phyloP scores from a whole-genome alignment of 2,329 filamentous ascomycete species.

The Tolypocladium inflatum region DNA sequence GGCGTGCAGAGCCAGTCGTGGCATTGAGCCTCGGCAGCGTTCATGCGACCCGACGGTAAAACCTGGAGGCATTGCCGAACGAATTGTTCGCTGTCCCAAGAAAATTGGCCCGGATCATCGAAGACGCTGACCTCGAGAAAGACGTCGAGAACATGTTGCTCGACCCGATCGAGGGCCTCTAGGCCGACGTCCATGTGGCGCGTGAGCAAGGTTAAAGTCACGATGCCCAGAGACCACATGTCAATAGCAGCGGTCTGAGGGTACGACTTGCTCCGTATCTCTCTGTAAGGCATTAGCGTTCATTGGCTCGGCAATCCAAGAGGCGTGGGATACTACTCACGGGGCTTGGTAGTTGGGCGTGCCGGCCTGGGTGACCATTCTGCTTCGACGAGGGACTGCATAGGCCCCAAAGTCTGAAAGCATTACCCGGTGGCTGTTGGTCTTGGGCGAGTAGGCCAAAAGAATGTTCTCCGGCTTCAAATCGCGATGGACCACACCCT shows the following conservation, averaged over 20 bases:
- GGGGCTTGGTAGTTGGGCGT: slow-evolving; percentile 39
- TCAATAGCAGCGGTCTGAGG: slow-evolving; percentile 31
- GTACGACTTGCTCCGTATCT: slow-evolving; percentile 17
- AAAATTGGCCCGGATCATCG: slow-evolving; percentile 8
- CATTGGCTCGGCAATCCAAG: neutral
- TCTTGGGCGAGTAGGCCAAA: slow-evolving; percentile 33
- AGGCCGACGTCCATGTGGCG: slow-evolving; percentile 10
- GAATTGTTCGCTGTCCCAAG: slow-evolving; percentile 17
- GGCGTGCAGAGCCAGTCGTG: slow-evolving; percentile 26
- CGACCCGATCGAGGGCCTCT: slow-evolving; percentile 15
- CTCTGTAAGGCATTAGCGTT: slow-evolving; percentile 20
- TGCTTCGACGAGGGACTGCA: slow-evolving; percentile 28
- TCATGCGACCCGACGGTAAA: slow-evolving; percentile 16
- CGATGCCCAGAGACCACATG: slow-evolving; percentile 43
- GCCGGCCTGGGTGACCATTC: slow-evolving; percentile 35
- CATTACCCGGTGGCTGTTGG: slow-evolving; percentile 33
- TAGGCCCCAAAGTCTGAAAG: slow-evolving; percentile 44
- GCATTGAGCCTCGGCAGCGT: slow-evolving; percentile 13
- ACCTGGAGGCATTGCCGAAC: slow-evolving; percentile 20
- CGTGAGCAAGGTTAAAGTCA: slow-evolving; percentile 28
- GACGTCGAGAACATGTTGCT: slow-evolving; percentile 13
- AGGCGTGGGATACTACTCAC: slow-evolving; percentile 22
- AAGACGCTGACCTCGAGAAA: slow-evolving; percentile 9
- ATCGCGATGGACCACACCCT: slow-evolving; percentile 41
- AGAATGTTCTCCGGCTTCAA: slow-evolving; percentile 47